phyloP scores from a whole-genome alignment of 495 filamentous ascomycete species.

The Glutinoglossum americanum region DNA sequence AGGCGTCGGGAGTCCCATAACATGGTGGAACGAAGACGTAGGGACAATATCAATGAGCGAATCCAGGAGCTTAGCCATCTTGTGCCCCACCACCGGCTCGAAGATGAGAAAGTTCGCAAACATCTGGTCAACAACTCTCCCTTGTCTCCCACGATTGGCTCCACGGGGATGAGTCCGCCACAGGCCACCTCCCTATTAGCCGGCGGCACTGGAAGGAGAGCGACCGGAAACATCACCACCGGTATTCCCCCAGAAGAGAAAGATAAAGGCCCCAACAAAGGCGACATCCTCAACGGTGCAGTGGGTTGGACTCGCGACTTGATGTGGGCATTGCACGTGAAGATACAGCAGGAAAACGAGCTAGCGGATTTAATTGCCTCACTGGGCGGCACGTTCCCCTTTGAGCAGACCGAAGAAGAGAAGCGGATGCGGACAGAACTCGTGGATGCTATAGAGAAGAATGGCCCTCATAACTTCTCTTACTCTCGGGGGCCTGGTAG shows the following conservation, averaged over 20 bases:
- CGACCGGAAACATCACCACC: constrained; percentile 74
- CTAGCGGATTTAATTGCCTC: constrained; percentile 49
- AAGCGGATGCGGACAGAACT: constrained; percentile 87
- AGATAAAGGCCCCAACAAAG: constrained; percentile 96
- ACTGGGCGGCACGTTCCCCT: constrained; percentile 52
- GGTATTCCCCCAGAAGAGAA: constrained; percentile 88
- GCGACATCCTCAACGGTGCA: constrained; percentile 90
- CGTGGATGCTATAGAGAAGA: constrained; percentile 60
- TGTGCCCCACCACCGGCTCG: constrained; percentile 76
- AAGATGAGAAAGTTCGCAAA: constrained; percentile 93
- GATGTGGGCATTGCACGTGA: constrained; percentile 84
- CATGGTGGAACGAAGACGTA: constrained; percentile 75
- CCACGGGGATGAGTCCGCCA: constrained; percentile 35
- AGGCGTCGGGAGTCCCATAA: constrained; percentile 88
- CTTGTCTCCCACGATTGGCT: constrained; percentile 51
- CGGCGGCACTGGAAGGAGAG: constrained; percentile 61
- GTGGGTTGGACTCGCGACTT: constrained; percentile 93
- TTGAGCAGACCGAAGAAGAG: constrained; percentile 78
- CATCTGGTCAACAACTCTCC: constrained; percentile 78
- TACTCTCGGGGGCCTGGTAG: constrained; percentile 73
- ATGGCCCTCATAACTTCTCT: constrained; percentile 43
- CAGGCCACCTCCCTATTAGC: constrained; percentile 81
- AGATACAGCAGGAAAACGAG: constrained; percentile 73
- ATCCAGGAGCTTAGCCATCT: constrained; percentile 91
- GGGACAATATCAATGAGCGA: constrained; percentile 96